Conservation (phyloP, 129 eudicot genomes). For the Flaveria linearis region DNA sequence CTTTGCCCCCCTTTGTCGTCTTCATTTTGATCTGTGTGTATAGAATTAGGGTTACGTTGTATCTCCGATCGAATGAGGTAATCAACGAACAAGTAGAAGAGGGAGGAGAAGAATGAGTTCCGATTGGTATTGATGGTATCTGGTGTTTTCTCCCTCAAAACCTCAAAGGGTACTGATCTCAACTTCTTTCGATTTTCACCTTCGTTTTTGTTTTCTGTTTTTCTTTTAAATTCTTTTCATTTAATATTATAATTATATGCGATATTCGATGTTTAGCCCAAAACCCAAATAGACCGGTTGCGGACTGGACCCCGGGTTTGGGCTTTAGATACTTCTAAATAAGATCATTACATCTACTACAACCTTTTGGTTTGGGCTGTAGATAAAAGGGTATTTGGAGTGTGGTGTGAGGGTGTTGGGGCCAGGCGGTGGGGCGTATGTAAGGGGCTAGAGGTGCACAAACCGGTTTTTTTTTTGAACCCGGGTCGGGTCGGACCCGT, state of each 20-base stretch:
- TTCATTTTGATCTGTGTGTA: conserved; percentile 56
- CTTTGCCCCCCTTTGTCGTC: conserved; percentile 97
- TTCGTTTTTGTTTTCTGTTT: background rate
- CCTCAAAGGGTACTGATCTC: conserved; percentile 30
- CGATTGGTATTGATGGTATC: conserved; percentile 16
- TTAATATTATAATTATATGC: too few species aligned
- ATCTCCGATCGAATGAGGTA: conserved; percentile 16
- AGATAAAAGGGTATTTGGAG: too few species aligned
- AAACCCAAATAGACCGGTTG: background rate
- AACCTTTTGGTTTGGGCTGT: too few species aligned
- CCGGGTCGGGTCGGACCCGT: too few species aligned
- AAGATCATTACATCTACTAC: too few species aligned
- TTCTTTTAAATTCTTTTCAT: background rate
- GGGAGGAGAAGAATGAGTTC: conserved; percentile 20
- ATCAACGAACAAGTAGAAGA: conserved; percentile 9
- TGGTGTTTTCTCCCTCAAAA: conserved; percentile 22
- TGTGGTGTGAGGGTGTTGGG: too few species aligned
- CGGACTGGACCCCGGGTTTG: background rate
- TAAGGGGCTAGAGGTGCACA: too few species aligned
- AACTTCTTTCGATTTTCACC: conserved; percentile 24
- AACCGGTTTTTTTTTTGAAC: too few species aligned
- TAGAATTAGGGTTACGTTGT: background rate
- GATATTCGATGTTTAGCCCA: too few species aligned
- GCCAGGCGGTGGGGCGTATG: too few species aligned
- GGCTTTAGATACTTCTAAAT: background rate